A percentile compares a stretch with the other conserved stretches of the same genome.
These are phyloP conservation scores for Microbotryomycetes sp. DNA, from an alignment of 1,284 basidiomycete species.

Conservation along the genomic window DNA sequence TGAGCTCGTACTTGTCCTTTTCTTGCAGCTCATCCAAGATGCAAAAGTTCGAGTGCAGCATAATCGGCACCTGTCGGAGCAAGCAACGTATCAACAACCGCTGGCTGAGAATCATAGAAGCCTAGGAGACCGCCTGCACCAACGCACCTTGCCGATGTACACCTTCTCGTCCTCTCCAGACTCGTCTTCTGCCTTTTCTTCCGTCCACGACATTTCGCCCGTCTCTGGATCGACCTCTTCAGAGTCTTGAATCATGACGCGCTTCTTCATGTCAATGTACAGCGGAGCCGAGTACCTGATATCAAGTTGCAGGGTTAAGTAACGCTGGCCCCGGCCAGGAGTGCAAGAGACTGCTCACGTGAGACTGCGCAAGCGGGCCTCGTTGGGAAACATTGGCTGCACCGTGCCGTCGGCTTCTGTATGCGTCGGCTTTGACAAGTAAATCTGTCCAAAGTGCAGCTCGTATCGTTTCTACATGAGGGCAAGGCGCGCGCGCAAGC, in stretches of 20 bases:
- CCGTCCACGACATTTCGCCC: conserved; percentile 74
- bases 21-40: conserved; percentile 74
- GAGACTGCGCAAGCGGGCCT: conserved; percentile 86
- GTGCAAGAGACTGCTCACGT: conserved; percentile 46
- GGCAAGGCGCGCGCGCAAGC: conserved; percentile 32
- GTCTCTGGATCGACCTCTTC: conserved; percentile 57
- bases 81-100: neutral
- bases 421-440: conserved; percentile 85
- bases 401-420: conserved; percentile 95
- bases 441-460: conserved; percentile 96
- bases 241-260: conserved; percentile 63
- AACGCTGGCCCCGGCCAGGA: no score
- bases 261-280: conserved; percentile 93
- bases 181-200: conserved; percentile 57
- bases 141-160: conserved; percentile 85
- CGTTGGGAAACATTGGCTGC: conserved; percentile 91
- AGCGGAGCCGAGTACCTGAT: conserved; percentile 78
- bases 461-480: conserved; percentile 79
- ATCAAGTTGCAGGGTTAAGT: neutral
- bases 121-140: neutral
- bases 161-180: conserved; percentile 67
- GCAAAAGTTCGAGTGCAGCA: conserved; percentile 94
- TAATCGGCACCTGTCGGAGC: conserved; percentile 77
- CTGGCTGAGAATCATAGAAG: conserved; percentile 11
- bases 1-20: conserved; percentile 76